A percentile compares a stretch with the other conserved stretches of the same genome.
These are phyloP conservation scores for Yamadazyma siamensis DNA, from an alignment of 1,139 yeast genomes.

Conservation along the genomic window DNA sequence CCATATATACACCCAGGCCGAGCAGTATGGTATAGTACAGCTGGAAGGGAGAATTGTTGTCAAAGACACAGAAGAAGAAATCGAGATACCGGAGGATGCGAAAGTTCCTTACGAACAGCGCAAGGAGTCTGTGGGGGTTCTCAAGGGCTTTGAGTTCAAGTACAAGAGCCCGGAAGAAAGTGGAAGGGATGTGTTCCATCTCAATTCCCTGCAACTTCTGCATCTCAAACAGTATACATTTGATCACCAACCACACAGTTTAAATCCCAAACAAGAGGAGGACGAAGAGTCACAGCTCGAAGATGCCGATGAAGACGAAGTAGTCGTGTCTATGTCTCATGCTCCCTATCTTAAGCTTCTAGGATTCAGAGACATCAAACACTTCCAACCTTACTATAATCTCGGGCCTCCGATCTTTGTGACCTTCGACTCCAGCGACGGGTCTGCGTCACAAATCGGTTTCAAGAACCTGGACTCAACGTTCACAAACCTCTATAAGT, in stretches of 20 bases:
- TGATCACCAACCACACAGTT: conserved; percentile 29
- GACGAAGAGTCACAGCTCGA: conserved; percentile 13
- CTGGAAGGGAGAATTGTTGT: conserved; percentile 31
- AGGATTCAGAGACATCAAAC: conserved; percentile 55
- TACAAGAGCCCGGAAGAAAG: conserved; percentile 21
- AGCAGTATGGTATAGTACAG: conserved; percentile 50
- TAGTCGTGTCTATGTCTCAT: conserved; percentile 16
- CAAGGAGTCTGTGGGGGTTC: conserved; percentile 40
- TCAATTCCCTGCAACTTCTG: conserved; percentile 24
- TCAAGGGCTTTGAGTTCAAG: conserved; percentile 24
- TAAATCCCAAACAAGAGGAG: conserved; percentile 7
- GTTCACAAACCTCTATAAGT: conserved; percentile 63
- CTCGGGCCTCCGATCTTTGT: conserved; percentile 58
- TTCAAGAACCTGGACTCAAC: conserved; percentile 64
- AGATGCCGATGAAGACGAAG: conserved; percentile 11
- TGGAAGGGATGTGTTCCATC: conserved; percentile 25
- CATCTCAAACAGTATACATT: conserved; percentile 33
- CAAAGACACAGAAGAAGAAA: conserved; percentile 18
- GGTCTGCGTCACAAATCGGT: conserved; percentile 27
- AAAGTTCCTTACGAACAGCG: conserved; percentile 22
- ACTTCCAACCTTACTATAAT: conserved; percentile 50
- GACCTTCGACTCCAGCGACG: conserved; percentile 39
- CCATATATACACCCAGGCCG: conserved; percentile 50
- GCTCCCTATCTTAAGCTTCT: conserved; percentile 51
- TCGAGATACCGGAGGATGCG: conserved; percentile 14